A percentile compares a stretch with the other conserved stretches of the same genome.
Evolutionary conservation across 192 early-diverging fungal species (phyloP).

Genomic region (Geranomyces variabilis): DNA sequence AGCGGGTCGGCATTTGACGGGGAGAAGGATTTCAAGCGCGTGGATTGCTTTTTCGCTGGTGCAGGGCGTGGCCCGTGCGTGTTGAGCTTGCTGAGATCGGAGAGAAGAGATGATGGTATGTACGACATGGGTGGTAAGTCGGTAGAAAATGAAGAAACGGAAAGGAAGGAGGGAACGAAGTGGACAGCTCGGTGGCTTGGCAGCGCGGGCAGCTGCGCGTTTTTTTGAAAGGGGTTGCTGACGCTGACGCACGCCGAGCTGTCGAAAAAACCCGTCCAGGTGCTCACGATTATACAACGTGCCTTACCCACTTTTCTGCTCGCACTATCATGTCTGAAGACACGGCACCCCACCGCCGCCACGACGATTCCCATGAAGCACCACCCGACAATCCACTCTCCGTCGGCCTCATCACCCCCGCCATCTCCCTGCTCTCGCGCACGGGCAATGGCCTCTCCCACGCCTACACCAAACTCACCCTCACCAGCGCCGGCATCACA

Average conservation of each 20-base stretch:
- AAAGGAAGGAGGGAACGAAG: too few species aligned
- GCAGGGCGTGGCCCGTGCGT: slow-evolving; percentile 18
- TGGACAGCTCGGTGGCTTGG: too few species aligned
- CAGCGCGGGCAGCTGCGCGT: too few species aligned
- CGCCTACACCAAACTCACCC: slow-evolving; percentile 57
- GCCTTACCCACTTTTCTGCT: too few species aligned
- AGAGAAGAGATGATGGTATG: slow-evolving; percentile 29
- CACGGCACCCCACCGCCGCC: too few species aligned
- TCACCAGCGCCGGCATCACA: slow-evolving; percentile 45
- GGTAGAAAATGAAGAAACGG: too few species aligned
- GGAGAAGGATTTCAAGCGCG: slow-evolving; percentile 17
- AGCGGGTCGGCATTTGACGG: neutral
- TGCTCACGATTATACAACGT: too few species aligned
- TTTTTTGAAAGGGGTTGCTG: too few species aligned
- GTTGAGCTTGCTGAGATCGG: slow-evolving; percentile 24
- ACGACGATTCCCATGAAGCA: neutral
- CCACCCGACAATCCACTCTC: slow-evolving; percentile 38
- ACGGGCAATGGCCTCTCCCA: slow-evolving; percentile 58
- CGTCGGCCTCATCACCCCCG: slow-evolving; percentile 38
- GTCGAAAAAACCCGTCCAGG: too few species aligned
- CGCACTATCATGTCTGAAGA: too few species aligned
- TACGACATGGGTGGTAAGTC: slow-evolving; percentile 17
- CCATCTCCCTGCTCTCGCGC: slow-evolving; percentile 53
- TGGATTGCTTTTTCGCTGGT: slow-evolving; percentile 12
- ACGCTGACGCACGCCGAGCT: too few species aligned